These are phyloP conservation scores for Globisporangium iwayamae DNA, from an alignment of 352 stramenopile species.

Conservation along the genomic window DNA sequence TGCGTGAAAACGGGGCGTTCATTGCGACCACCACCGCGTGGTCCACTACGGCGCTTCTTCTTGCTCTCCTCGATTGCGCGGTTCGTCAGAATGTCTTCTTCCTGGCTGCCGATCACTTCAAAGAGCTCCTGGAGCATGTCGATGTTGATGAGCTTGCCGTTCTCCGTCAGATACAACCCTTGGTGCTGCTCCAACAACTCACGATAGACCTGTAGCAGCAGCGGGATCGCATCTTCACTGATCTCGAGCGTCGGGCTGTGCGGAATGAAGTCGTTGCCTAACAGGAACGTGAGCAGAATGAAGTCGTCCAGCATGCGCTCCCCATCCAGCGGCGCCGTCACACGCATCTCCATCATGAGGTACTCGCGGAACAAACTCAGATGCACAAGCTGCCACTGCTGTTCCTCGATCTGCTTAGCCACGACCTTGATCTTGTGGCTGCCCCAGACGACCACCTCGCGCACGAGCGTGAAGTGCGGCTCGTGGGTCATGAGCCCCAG, in stretches of 20 bases:
- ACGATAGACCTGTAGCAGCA: conserved; percentile 91
- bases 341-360: conserved; percentile 95
- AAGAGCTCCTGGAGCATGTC: conserved; percentile 92
- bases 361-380: conserved; percentile 97
- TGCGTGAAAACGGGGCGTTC: conserved; percentile 23
- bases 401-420: conserved; percentile 91
- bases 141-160: conserved; percentile 88
- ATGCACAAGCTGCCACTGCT: conserved; percentile 97
- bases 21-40: conserved; percentile 20
- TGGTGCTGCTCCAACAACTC: conserved; percentile 79
- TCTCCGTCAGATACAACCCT: conserved; percentile 92
- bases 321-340: conserved; percentile 44
- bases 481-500: conserved; percentile 97
- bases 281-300: conserved; percentile 99
- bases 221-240: conserved; percentile 95
- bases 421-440: conserved; percentile 46
- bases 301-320: conserved; percentile 99
- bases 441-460: conserved; percentile 98
- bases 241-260: conserved; percentile 99
- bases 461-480: conserved; percentile 97
- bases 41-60: conserved; percentile 23
- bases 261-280: conserved; percentile 99
- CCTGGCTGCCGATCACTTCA: conserved; percentile 88
- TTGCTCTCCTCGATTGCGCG: conserved; percentile 58
- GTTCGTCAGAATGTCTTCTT: conserved; percentile 92